These are phyloP conservation scores for Bipolaris bicolor DNA, from an alignment of 2,329 filamentous ascomycete genomes.

Conservation along the genomic window DNA sequence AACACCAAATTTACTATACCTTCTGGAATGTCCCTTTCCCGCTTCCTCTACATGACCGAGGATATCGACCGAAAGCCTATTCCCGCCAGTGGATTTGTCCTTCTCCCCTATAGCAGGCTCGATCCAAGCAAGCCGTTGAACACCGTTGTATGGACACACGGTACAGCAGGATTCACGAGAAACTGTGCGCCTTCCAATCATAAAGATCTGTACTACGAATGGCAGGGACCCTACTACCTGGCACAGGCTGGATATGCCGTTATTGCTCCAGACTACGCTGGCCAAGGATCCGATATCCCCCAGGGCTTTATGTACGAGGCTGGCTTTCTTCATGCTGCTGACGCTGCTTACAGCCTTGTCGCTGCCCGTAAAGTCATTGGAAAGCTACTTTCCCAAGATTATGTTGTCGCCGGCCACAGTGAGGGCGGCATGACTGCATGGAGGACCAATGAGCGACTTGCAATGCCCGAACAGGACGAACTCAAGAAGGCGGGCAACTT, in stretches of 20 bases:
- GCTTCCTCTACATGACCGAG: conserved; percentile 31
- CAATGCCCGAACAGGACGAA: conserved; percentile 25
- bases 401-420: conserved; percentile 30
- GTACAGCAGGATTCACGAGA: conserved; percentile 20
- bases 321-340: conserved; percentile 28
- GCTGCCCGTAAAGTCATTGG: conserved; percentile 28
- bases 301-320: conserved; percentile 31
- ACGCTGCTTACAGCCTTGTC: conserved; percentile 26
- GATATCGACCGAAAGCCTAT: conserved; percentile 29
- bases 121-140: conserved; percentile 21
- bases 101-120: conserved; percentile 26
- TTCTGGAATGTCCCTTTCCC: conserved; percentile 26
- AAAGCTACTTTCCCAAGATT: conserved; percentile 24
- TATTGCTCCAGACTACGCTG: conserved; percentile 29
- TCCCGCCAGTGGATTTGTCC: conserved; percentile 27
- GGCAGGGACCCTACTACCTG: conserved; percentile 24
- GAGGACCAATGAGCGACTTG: conserved; percentile 29
- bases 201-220: conserved; percentile 32
- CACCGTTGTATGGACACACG: conserved; percentile 26
- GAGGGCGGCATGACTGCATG: conserved; percentile 35
- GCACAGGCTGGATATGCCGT: conserved; percentile 29
- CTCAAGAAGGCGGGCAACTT: conserved; percentile 29
- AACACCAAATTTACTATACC: conserved; percentile 24
- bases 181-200: conserved; percentile 24
- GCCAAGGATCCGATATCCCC: conserved; percentile 5